Base-by-base conservation (phyloP, 257 asterid species). In the Jaltomata sinuosa region DNA sequence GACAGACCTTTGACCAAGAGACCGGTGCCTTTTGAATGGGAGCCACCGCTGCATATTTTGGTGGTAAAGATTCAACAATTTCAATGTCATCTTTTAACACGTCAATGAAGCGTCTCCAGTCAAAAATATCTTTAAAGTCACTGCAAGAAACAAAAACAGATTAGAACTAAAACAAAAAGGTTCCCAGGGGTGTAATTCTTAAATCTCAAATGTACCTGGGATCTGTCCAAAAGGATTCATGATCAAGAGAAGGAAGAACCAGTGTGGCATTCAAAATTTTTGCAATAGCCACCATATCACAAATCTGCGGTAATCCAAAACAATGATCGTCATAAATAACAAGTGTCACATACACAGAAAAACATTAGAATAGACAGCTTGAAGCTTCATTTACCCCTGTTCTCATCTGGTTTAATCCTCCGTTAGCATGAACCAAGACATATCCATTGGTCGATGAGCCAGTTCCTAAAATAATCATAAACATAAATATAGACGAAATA, bases 351-450 rank as follows among this genome's bases (percentile, higher is more conserved):
- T 10, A 10, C 55, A 32, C 59, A 15, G 11, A 12, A 36, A 67
- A 22, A 18, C 18, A 18, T 10, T n/a, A 52, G 49, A n/a, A 47
- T 6, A 76, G 19, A 25, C 27, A 14, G 52, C 32, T 1, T 3
- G 3, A 25, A 25, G 10, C n/a, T 50, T n/a, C 53, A 86, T 90
- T 83, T 74, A 92, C 97, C 85, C 95, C 95, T 4, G 89, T 90
- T 88, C 97, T 91, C 97, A 93, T 93, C 81, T 93, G 97, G 87
- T 93, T 93, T 87, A 93, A 52, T 77, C 97, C 97, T 6, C 97
- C 97, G n/a, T 93, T 93, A 14, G 97, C 95, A 76, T 93, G 90
- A 89, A 86, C 90, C 65, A 92, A 19, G 62, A 93, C 76, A 67
- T 91, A 93, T 27, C 96, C 96, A 55, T 86, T 89, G 8, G 91